phyloP scores from a whole-genome alignment of 2,329 filamentous ascomycete genomes.

The Furcasterigmium sp. region DNA sequence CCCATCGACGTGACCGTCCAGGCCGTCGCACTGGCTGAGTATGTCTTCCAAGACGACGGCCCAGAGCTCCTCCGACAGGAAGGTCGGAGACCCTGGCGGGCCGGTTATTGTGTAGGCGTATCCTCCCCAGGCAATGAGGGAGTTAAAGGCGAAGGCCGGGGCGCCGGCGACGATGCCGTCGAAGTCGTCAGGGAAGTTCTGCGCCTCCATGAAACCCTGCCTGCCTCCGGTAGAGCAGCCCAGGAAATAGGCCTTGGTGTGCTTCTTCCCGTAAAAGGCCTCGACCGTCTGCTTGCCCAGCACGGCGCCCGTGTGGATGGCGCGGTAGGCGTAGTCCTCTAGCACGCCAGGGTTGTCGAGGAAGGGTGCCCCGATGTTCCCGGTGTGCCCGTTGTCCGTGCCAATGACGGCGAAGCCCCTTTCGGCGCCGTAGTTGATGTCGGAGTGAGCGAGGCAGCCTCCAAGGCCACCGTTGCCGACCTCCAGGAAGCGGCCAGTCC shows the following conservation, averaged over 20 bases:
- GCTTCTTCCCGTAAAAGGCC: constrained; percentile 31
- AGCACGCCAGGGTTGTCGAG: constrained; percentile 29
- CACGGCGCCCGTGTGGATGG: constrained; percentile 30
- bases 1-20: constrained; percentile 42
- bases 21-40: constrained; percentile 40
- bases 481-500: constrained; percentile 38
- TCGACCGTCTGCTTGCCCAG: constrained; percentile 36
- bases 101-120: constrained; percentile 41
- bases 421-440: constrained; percentile 32
- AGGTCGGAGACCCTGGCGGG: constrained; percentile 21
- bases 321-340: constrained; percentile 27
- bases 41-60: constrained; percentile 10
- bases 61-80: constrained; percentile 17
- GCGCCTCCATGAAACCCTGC: constrained; percentile 42
- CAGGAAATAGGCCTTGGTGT: constrained; percentile 40
- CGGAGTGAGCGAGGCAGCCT: constrained; percentile 40
- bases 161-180: constrained; percentile 49
- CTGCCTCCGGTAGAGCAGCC: constrained; percentile 51
- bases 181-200: constrained; percentile 38
- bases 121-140: constrained; percentile 33
- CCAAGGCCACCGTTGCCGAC: constrained; percentile 43
- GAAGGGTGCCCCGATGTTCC: constrained; percentile 23
- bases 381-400: constrained; percentile 45
- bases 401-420: constrained; percentile 39
- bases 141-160: constrained; percentile 32